A percentile compares a stretch with the other conserved stretches of the same genome.
Evolutionary conservation across 441 rosid genomes (phyloP).

Genomic region (Isatis lusitanica): DNA sequence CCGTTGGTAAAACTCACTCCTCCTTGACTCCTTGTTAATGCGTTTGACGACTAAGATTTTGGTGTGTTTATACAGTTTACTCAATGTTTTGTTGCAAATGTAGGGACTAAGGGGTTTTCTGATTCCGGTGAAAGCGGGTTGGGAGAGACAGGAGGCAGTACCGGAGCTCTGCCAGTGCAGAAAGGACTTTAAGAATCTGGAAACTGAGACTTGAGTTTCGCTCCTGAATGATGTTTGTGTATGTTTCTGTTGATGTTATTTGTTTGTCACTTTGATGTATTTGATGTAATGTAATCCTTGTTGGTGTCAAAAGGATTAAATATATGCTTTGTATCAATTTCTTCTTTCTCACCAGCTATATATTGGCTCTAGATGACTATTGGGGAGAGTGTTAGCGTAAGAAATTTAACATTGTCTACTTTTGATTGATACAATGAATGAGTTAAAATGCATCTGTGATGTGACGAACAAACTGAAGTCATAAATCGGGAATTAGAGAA

Average conservation of each 20-base stretch:
- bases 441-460: background rate
- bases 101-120: slow-evolving; percentile 17
- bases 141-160: background rate
- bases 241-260: background rate
- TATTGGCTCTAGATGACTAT: background rate
- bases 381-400: background rate
- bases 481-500: no score
- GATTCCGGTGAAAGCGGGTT: background rate
- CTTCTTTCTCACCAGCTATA: background rate
- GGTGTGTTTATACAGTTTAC: background rate
- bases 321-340: slow-evolving; percentile 2
- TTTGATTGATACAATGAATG: background rate
- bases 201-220: slow-evolving; percentile 31
- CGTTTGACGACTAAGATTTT: background rate
- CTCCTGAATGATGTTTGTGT: background rate
- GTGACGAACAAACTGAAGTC: background rate
- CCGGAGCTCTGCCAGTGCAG: slow-evolving; percentile 31
- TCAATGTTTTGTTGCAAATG: background rate
- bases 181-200: slow-evolving; percentile 41
- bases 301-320: background rate
- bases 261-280: background rate
- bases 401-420: background rate
- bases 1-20: slow-evolving; percentile 30
- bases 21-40: background rate
- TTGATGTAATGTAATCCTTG: background rate